Conservation (phyloP, 1,139 yeast species). For the Candida anutae region DNA sequence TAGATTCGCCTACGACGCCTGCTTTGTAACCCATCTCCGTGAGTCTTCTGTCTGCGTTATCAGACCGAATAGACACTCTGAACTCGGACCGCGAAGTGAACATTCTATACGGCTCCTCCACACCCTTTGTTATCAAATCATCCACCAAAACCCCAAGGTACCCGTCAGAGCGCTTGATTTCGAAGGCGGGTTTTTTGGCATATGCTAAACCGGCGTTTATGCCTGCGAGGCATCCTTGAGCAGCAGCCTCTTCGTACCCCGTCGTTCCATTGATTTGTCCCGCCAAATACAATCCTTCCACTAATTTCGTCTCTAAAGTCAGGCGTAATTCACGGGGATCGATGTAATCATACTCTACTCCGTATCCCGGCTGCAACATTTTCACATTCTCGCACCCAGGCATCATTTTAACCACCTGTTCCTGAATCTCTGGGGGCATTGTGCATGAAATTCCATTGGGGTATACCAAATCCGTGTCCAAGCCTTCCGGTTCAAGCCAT, state of each 20-base stretch:
- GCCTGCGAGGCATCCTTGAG: slow-evolving; percentile 95
- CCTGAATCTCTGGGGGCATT: slow-evolving; percentile 92
- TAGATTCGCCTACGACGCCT: slow-evolving; percentile 59
- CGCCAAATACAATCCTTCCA: slow-evolving; percentile 77
- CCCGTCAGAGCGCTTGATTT: slow-evolving; percentile 70
- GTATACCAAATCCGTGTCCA: slow-evolving; percentile 75
- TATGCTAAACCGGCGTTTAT: slow-evolving; percentile 72
- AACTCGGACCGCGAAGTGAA: slow-evolving; percentile 95
- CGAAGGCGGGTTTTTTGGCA: slow-evolving; percentile 37
- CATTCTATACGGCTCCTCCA: slow-evolving; percentile 96
- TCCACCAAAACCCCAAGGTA: slow-evolving; percentile 90
- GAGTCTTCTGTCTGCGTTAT: slow-evolving; percentile 83
- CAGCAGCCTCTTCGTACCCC: slow-evolving; percentile 98
- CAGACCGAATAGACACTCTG: slow-evolving; percentile 81
- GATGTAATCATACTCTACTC: slow-evolving; percentile 94
- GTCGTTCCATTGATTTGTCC: slow-evolving; percentile 99
- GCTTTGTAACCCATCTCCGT: slow-evolving; percentile 58
- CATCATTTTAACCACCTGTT: slow-evolving; percentile 61
- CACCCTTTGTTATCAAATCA: slow-evolving; percentile 92
- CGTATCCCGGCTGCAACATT: slow-evolving; percentile 94
- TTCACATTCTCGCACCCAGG: slow-evolving; percentile 84
- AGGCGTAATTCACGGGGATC: slow-evolving; percentile 82
- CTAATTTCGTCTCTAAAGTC: slow-evolving; percentile 75
- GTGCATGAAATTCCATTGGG: slow-evolving; percentile 97
- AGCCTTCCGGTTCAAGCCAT: slow-evolving; percentile 97